These are phyloP conservation scores for Huntiella decipiens DNA, from an alignment of 2,329 filamentous ascomycete genomes.

Conservation along the genomic window DNA sequence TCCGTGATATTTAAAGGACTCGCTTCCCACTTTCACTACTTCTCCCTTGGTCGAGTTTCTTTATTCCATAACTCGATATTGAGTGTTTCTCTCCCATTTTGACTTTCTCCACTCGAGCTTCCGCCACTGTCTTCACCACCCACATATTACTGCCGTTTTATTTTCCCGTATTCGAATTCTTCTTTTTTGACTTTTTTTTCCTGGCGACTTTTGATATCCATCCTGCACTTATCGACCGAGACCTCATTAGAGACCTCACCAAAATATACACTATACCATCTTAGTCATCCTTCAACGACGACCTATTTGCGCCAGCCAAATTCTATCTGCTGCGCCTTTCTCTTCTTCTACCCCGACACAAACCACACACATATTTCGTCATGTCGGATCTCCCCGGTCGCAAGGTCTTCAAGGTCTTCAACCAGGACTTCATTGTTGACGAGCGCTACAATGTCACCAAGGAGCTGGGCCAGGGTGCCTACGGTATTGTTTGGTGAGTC, in stretches of 20 bases:
- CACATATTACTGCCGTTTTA: background rate
- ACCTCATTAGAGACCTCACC: too few relatives aligned
- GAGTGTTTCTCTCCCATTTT: too few relatives aligned
- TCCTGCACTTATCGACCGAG: background rate
- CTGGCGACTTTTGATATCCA: background rate
- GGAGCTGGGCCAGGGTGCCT: conserved; percentile 93
- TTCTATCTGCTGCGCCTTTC: background rate
- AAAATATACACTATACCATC: too few relatives aligned
- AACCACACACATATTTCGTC: conserved; percentile 12
- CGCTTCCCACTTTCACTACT: too few relatives aligned
- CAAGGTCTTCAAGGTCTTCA: conserved; percentile 98
- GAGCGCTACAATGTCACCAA: conserved; percentile 97
- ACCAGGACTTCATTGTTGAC: conserved; percentile 97
- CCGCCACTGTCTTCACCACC: background rate
- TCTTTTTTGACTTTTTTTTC: conserved; percentile 2
- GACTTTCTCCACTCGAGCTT: too few relatives aligned
- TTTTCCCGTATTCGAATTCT: background rate
- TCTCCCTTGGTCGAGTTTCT: too few relatives aligned
- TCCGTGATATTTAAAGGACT: too few relatives aligned
- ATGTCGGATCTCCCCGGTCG: conserved; percentile 33
- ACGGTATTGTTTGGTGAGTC: conserved; percentile 87
- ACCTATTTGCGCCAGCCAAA: background rate
- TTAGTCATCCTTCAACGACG: background rate
- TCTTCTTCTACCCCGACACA: background rate
- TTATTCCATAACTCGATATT: too few relatives aligned